A percentile compares a stretch with the other conserved stretches of the same genome.
Evolutionary conservation across 2,329 filamentous ascomycete species (phyloP).

Genomic region (Neopestalotiopsis sp.): DNA sequence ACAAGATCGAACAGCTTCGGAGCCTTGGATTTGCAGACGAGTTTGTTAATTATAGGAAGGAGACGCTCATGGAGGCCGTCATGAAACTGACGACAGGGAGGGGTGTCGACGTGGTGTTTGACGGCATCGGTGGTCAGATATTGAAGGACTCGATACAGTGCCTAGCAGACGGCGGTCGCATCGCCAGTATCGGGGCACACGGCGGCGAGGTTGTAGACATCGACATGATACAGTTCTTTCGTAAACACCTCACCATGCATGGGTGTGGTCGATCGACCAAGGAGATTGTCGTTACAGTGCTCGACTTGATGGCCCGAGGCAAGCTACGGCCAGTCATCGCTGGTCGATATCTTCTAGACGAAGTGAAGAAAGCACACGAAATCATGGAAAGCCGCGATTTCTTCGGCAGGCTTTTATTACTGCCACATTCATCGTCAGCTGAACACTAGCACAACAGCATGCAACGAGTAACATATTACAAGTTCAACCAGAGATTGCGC

Average conservation of each 20-base stretch:
- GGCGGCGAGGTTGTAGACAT: conserved; percentile 14
- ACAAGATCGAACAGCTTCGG: conserved; percentile 5
- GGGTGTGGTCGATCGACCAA: conserved; percentile 15
- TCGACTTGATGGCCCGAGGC: conserved; percentile 9
- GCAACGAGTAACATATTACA: not conserved
- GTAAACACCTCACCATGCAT: conserved; percentile 14
- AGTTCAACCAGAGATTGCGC: not conserved
- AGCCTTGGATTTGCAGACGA: conserved; percentile 8
- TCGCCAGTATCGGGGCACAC: conserved; percentile 13
- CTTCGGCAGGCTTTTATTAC: conserved; percentile 11
- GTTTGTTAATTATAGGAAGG: conserved; percentile 12
- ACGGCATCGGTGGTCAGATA: conserved; percentile 13
- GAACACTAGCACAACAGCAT: not conserved
- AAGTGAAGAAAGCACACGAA: conserved; percentile 5
- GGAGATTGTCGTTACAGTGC: conserved; percentile 6
- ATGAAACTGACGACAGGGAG: not conserved
- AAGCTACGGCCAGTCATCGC: not conserved
- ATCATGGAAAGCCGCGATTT: conserved; percentile 8
- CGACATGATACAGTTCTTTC: conserved; percentile 16
- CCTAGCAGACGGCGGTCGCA: conserved; percentile 8
- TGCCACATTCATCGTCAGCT: not conserved
- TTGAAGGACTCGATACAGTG: not conserved
- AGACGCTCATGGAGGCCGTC: conserved; percentile 4
- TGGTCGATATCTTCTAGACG: not conserved
- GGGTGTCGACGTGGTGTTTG: conserved; percentile 13